Conservation (phyloP, 768 basidiomycete genomes). For the Panaeolus cyanescens region DNA sequence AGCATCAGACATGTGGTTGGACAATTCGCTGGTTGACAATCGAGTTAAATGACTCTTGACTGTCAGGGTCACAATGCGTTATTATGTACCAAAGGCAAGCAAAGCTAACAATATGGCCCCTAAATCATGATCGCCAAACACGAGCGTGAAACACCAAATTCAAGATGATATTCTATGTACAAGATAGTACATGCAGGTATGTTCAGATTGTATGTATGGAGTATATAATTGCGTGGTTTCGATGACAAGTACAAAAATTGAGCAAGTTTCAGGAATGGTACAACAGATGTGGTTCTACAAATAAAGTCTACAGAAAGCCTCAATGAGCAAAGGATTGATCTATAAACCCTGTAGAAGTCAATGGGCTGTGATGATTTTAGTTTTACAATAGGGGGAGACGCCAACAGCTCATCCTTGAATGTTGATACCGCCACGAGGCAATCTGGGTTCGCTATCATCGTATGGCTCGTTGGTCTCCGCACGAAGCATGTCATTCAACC, state of each 20-base stretch:
- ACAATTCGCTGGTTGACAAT: slow-evolving; percentile 4
- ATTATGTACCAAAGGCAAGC: neutral
- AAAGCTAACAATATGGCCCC: neutral
- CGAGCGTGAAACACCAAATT: no score
- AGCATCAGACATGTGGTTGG: slow-evolving; percentile 14
- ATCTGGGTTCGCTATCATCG: slow-evolving; percentile 62
- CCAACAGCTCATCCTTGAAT: slow-evolving; percentile 49
- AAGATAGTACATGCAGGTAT: neutral
- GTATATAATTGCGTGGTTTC: neutral
- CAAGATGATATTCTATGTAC: neutral
- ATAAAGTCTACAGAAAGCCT: neutral
- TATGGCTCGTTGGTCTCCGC: slow-evolving; percentile 77
- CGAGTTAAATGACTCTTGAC: slow-evolving; percentile 2
- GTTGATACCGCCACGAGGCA: slow-evolving; percentile 64
- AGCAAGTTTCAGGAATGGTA: neutral
- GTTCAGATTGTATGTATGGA: neutral
- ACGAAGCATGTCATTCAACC: slow-evolving; percentile 82
- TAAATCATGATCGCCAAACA: neutral
- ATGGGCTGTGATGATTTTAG: neutral
- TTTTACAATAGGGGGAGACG: neutral
- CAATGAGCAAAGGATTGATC: neutral
- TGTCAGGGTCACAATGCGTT: neutral
- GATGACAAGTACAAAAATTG: neutral
- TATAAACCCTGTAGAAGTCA: slow-evolving; percentile 1
- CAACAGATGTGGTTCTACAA: slow-evolving; percentile 2